Conservation (phyloP, 2,329 filamentous ascomycete species). For the Chalaropsis thielavioides region DNA sequence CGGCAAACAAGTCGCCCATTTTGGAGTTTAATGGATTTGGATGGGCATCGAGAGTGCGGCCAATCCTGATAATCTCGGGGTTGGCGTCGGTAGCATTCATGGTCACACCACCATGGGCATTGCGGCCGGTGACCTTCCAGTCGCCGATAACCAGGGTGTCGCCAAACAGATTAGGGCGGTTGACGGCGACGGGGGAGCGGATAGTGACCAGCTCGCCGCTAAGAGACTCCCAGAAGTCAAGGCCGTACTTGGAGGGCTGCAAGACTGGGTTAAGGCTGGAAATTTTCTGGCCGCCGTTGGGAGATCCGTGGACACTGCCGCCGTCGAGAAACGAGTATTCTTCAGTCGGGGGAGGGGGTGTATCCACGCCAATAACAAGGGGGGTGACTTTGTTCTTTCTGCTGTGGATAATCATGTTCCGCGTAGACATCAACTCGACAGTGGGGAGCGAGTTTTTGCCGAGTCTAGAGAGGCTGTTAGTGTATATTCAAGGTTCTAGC, state of each 20-base stretch:
- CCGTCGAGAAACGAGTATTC: conserved; percentile 47
- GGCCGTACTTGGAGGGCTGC: conserved; percentile 45
- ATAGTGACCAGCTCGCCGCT: conserved; percentile 53
- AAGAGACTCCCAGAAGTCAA: conserved; percentile 63
- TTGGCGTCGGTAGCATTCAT: conserved; percentile 50
- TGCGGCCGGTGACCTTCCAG: conserved; percentile 48
- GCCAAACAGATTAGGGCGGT: conserved; percentile 47
- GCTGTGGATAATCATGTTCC: conserved; percentile 38
- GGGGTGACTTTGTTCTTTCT: conserved; percentile 40
- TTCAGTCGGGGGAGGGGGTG: conserved; percentile 42
- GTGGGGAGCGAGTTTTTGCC: conserved; percentile 44
- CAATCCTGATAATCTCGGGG: conserved; percentile 53
- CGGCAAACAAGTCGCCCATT: conserved; percentile 48
- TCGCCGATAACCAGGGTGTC: conserved; percentile 56
- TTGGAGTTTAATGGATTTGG: conserved; percentile 44
- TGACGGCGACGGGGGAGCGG: conserved; percentile 39
- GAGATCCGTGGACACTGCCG: conserved; percentile 50
- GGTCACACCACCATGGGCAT: conserved; percentile 49
- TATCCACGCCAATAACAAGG: conserved; percentile 46
- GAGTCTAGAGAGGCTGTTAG: conserved; percentile 29
- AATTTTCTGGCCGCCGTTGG: conserved; percentile 45
- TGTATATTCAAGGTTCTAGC: background rate
- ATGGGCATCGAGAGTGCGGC: conserved; percentile 49
- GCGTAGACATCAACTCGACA: conserved; percentile 43
- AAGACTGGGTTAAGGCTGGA: conserved; percentile 46